Conservation (phyloP, 108 stramenopile genomes). For the Cyclotella sp. region DNA sequence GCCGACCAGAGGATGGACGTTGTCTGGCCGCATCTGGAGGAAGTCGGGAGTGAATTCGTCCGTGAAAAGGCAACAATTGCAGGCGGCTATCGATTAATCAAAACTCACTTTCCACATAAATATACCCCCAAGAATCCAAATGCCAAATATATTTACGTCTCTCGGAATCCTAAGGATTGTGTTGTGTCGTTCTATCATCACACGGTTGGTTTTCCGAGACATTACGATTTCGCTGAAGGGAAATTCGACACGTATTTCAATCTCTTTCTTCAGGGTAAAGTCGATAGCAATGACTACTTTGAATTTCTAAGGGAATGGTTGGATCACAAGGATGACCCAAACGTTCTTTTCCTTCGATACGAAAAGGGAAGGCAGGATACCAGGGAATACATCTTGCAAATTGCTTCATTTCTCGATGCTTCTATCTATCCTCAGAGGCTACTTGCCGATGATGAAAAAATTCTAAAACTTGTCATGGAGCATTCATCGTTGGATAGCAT, state of each 20-base stretch:
- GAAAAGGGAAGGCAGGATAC: constrained; percentile 46
- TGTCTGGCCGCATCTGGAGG: constrained; percentile 61
- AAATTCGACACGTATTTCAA: constrained; percentile 59
- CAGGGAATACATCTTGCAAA: constrained; percentile 43
- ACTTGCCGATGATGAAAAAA: constrained; percentile 37
- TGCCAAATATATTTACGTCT: constrained; percentile 59
- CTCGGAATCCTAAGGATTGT: constrained; percentile 64
- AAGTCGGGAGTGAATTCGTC: constrained; percentile 55
- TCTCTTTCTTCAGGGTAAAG: constrained; percentile 53
- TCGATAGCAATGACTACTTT: constrained; percentile 61
- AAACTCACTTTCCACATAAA: constrained; percentile 57
- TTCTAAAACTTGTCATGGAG: constrained; percentile 52
- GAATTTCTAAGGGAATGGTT: constrained; percentile 42
- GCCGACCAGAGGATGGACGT: constrained; percentile 51
- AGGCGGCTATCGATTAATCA: constrained; percentile 54
- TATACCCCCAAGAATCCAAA: constrained; percentile 46
- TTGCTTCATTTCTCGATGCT: constrained; percentile 54
- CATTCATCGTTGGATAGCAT: constrained; percentile 58
- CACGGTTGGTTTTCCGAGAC: constrained; percentile 55
- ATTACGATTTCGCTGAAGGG: constrained; percentile 60
- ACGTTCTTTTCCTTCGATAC: constrained; percentile 57
- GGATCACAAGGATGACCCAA: constrained; percentile 55
- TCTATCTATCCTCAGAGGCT: constrained; percentile 28
- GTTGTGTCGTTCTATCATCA: constrained; percentile 66
- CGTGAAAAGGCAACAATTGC: constrained; percentile 25